Conservation (phyloP, 257 asterid genomes). For the Nicotiana knightiana region DNA sequence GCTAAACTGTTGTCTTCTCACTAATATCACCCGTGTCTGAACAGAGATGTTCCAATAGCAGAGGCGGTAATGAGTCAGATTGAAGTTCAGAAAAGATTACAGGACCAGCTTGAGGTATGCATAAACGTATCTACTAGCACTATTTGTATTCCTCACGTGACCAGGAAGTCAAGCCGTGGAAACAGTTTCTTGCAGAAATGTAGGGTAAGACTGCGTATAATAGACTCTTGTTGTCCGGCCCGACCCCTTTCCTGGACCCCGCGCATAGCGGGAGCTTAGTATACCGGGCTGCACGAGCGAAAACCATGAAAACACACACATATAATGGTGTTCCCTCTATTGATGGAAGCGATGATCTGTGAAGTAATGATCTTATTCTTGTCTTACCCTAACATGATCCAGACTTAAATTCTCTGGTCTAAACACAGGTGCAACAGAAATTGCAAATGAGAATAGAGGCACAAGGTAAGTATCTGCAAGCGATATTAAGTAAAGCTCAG, state of each 20-base stretch:
- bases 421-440: too few relatives aligned
- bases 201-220: too few relatives aligned
- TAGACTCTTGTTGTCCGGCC: too few relatives aligned
- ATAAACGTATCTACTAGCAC: not conserved
- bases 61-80: conserved; percentile 62
- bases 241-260: too few relatives aligned
- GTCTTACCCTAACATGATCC: not conserved
- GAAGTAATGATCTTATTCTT: not conserved
- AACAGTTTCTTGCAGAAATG: too few relatives aligned
- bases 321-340: not conserved
- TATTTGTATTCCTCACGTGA: not conserved
- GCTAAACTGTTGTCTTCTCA: not conserved
- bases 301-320: not conserved
- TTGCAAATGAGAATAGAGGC: too few relatives aligned
- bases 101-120: conserved; percentile 76
- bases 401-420: too few relatives aligned
- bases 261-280: too few relatives aligned
- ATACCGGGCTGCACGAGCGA: not conserved
- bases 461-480: too few relatives aligned
- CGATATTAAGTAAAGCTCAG: too few relatives aligned
- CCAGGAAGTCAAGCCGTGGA: too few relatives aligned
- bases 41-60: conserved; percentile 61
- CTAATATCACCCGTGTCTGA: not conserved
- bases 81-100: conserved; percentile 68
- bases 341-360: not conserved